phyloP scores from a whole-genome alignment of 805 yeast species.

The Candida stauntonica region DNA sequence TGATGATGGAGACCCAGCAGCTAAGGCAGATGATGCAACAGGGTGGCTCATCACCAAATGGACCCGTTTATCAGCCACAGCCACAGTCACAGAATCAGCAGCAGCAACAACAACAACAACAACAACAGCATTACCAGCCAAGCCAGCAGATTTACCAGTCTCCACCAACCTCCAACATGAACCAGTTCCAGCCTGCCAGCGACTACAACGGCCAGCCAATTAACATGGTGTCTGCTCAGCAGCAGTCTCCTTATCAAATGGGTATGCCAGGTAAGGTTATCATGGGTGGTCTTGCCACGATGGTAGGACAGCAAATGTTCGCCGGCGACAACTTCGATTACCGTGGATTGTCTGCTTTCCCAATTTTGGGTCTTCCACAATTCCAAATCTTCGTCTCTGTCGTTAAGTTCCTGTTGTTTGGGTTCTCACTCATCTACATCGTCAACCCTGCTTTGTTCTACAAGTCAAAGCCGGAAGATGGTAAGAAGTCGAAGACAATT shows the following conservation, averaged over 20 bases:
- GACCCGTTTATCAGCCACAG: slow-evolving; percentile 8
- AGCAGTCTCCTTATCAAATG: slow-evolving; percentile 18
- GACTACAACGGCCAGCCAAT: slow-evolving; percentile 24
- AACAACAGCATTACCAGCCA: slow-evolving; percentile 8
- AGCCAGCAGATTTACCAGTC: slow-evolving; percentile 10
- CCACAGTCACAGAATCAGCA: slow-evolving; percentile 9
- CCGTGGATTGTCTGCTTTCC: slow-evolving; percentile 42
- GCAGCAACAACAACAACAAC: slow-evolving; percentile 10
- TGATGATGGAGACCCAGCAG: slow-evolving; percentile 50
- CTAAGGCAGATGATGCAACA: slow-evolving; percentile 29
- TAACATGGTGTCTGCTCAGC: slow-evolving; percentile 24
- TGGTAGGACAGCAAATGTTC: slow-evolving; percentile 35
- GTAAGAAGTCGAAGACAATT: slow-evolving; percentile 5
- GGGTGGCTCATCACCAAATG: slow-evolving; percentile 5
- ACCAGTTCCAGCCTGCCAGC: slow-evolving; percentile 24
- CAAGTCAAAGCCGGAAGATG: background rate
- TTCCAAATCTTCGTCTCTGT: slow-evolving; percentile 25
- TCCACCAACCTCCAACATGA: slow-evolving; percentile 4
- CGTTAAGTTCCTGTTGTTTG: slow-evolving; percentile 26
- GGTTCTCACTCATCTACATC: slow-evolving; percentile 21
- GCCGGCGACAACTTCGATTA: slow-evolving; percentile 33
- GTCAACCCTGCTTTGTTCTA: slow-evolving; percentile 18
- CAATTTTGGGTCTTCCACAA: slow-evolving; percentile 30
- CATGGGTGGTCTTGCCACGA: slow-evolving; percentile 47
- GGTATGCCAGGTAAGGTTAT: slow-evolving; percentile 34